These are phyloP conservation scores for Leccinum disarticulatum DNA, from an alignment of 768 basidiomycete genomes.

Conservation along the genomic window DNA sequence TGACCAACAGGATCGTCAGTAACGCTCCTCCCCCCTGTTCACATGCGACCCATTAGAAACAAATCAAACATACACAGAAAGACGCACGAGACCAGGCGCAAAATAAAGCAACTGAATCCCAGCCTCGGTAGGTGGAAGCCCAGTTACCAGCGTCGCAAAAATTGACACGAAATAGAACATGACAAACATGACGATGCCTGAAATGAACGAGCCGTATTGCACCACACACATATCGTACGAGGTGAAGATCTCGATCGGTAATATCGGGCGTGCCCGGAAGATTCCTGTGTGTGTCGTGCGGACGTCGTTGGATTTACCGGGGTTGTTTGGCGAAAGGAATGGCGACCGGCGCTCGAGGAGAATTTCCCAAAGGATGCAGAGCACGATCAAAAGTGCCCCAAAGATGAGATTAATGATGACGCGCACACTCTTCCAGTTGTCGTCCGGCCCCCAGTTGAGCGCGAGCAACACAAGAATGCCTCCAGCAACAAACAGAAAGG, in stretches of 20 bases:
- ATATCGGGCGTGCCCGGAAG: constrained; percentile 40
- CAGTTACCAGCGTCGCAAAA: constrained; percentile 49
- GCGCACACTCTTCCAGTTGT: constrained; percentile 40
- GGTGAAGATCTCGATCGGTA: constrained; percentile 46
- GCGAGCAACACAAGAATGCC: constrained; percentile 50
- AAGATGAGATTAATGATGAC: constrained; percentile 50
- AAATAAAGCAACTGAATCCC: constrained; percentile 54
- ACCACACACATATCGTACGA: constrained; percentile 42
- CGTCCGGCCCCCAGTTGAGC: constrained; percentile 50
- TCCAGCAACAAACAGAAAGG: constrained; percentile 41
- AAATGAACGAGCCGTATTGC: constrained; percentile 39
- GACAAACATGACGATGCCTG: constrained; percentile 50
- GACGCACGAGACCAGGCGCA: constrained; percentile 46
- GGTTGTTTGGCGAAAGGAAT: background rate
- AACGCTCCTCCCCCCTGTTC: constrained; percentile 40
- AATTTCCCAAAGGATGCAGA: constrained; percentile 45
- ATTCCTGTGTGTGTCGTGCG: constrained; percentile 12
- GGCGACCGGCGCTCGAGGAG: constrained; percentile 33
- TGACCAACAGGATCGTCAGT: constrained; percentile 36
- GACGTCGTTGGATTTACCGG: background rate
- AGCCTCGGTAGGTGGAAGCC: constrained; percentile 37
- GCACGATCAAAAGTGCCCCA: constrained; percentile 41
- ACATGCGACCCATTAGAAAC: background rate
- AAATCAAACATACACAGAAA: background rate
- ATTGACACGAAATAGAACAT: constrained; percentile 57